A percentile compares a stretch with the other conserved stretches of the same genome.
phyloP scores from a whole-genome alignment of 2,329 filamentous ascomycete species.

The Cryphonectria japonica region DNA sequence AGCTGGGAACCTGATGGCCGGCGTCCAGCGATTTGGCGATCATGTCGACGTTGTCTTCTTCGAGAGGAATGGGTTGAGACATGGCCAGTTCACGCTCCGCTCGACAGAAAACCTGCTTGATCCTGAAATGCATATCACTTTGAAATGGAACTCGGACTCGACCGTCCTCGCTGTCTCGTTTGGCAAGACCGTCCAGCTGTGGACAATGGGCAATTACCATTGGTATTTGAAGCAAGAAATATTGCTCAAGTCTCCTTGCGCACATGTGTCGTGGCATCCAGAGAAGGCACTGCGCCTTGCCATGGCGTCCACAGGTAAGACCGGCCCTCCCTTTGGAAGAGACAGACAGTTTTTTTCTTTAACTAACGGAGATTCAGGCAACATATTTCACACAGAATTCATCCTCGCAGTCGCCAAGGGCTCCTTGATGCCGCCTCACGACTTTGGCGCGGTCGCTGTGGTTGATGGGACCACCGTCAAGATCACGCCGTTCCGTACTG shows the following conservation, averaged over 20 bases:
- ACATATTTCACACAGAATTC: slow-evolving; percentile 66
- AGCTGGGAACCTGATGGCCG: slow-evolving; percentile 86
- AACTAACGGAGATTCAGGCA: slow-evolving; percentile 29
- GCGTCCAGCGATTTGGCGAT: slow-evolving; percentile 72
- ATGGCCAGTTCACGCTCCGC: slow-evolving; percentile 88
- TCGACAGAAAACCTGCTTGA: slow-evolving; percentile 60
- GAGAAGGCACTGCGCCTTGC: slow-evolving; percentile 77
- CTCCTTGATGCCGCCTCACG: slow-evolving; percentile 70
- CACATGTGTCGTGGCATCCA: slow-evolving; percentile 73
- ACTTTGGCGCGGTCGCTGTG: slow-evolving; percentile 79
- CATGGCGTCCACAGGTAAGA: slow-evolving; percentile 54
- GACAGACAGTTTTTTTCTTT: background rate
- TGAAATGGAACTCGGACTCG: slow-evolving; percentile 92
- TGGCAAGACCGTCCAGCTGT: slow-evolving; percentile 78
- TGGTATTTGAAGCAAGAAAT: slow-evolving; percentile 97
- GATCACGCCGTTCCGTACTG: slow-evolving; percentile 80
- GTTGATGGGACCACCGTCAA: slow-evolving; percentile 82
- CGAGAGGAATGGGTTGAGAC: slow-evolving; percentile 94
- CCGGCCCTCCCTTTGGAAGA: slow-evolving; percentile 5
- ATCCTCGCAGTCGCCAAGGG: slow-evolving; percentile 71
- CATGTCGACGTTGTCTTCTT: slow-evolving; percentile 90
- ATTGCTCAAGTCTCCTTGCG: slow-evolving; percentile 42
- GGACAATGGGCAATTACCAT: slow-evolving; percentile 97
- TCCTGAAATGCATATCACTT: slow-evolving; percentile 60
- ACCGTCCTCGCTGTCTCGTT: slow-evolving; percentile 84